These are phyloP conservation scores for Trichocladium uniseriatum DNA, from an alignment of 495 filamentous ascomycete species.

Conservation along the genomic window DNA sequence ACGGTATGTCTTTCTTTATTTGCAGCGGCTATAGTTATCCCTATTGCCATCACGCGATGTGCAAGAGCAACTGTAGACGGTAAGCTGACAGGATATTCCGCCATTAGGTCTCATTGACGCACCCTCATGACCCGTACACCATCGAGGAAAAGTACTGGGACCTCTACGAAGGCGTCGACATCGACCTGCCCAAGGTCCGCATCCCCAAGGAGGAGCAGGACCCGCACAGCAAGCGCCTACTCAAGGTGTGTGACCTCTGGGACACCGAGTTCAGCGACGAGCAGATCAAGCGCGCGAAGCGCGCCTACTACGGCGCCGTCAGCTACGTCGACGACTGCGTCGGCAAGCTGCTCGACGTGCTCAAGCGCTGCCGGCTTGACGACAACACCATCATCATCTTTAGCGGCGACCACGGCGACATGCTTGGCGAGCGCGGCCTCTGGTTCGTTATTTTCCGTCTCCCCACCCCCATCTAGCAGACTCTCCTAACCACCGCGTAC, in stretches of 20 bases:
- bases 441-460: slow-evolving; percentile 40
- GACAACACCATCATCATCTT: slow-evolving; percentile 82
- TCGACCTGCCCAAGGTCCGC: slow-evolving; percentile 61
- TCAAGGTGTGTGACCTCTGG: slow-evolving; percentile 73
- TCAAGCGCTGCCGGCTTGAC: slow-evolving; percentile 64
- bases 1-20: slow-evolving; percentile 41
- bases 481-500: no score
- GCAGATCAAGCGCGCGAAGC: slow-evolving; percentile 65
- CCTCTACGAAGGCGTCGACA: slow-evolving; percentile 76
- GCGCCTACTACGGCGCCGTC: slow-evolving; percentile 82
- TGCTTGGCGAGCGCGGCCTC: slow-evolving; percentile 79
- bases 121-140: slow-evolving; percentile 86
- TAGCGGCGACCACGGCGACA: slow-evolving; percentile 83
- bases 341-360: slow-evolving; percentile 61
- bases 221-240: slow-evolving; percentile 66
- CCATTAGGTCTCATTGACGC: slow-evolving; percentile 67
- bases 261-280: slow-evolving; percentile 68
- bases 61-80: neutral
- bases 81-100: slow-evolving; percentile 4
- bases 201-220: slow-evolving; percentile 74
- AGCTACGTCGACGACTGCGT: slow-evolving; percentile 84
- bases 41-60: no score
- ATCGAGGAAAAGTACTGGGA: slow-evolving; percentile 87
- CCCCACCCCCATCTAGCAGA: no score
- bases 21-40: no score